phyloP scores from a whole-genome alignment of 331 rosid genomes.

The Spiraea crenata region DNA sequence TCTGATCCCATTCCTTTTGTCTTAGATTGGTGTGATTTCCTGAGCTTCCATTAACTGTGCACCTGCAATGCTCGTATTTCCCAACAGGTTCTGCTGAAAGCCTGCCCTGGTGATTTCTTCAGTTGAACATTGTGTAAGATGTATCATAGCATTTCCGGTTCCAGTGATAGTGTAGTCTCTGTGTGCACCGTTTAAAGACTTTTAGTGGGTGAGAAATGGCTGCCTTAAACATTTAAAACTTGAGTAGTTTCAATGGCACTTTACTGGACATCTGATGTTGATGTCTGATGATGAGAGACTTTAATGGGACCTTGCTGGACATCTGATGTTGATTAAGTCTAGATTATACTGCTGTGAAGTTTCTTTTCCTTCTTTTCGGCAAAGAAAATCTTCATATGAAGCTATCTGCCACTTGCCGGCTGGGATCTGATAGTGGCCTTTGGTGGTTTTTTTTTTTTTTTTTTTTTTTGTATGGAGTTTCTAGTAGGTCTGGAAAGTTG shows the following conservation, averaged over 20 bases:
- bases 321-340: not conserved
- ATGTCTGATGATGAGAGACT: not conserved
- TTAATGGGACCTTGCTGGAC: not conserved
- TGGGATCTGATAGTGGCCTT: not conserved
- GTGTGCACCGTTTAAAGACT: not conserved
- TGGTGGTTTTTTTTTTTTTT: not conserved
- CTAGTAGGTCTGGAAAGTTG: not conserved
- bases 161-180: not conserved
- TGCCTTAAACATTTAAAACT: not conserved
- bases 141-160: not conserved
- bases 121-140: not conserved
- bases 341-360: no score
- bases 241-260: not conserved
- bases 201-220: conserved; percentile 5
- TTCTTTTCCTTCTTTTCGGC: not conserved
- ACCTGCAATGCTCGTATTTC: not conserved
- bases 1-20: not conserved
- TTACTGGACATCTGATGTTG: not conserved
- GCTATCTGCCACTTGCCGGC: not conserved
- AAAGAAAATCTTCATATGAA: not conserved
- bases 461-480: not conserved
- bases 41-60: not conserved
- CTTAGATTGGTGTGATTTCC: not conserved
- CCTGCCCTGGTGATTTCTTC: not conserved
- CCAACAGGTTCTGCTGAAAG: not conserved